These are phyloP conservation scores for Teunomyces cretensis DNA, from an alignment of 805 yeast genomes.

Conservation along the genomic window DNA sequence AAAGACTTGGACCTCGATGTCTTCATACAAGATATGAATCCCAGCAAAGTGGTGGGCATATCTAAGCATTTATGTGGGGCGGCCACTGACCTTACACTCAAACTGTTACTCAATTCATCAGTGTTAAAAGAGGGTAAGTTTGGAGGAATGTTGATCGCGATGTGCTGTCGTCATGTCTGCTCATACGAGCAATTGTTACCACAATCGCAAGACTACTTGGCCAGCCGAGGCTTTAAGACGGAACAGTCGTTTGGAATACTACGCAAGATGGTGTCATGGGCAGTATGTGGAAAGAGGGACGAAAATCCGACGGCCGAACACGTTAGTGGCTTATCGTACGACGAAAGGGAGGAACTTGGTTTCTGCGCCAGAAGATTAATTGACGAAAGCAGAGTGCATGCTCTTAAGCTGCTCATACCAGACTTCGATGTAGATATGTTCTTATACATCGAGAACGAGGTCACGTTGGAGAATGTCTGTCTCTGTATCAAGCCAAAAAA, in stretches of 20 bases:
- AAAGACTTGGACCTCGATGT: constrained; percentile 64
- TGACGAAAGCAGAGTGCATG: constrained; percentile 66
- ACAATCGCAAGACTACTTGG: constrained; percentile 42
- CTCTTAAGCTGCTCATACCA: constrained; percentile 33
- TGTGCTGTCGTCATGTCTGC: constrained; percentile 92
- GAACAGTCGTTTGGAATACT: constrained; percentile 45
- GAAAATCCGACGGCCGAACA: constrained; percentile 27
- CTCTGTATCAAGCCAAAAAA: constrained; percentile 20
- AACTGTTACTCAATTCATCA: constrained; percentile 51
- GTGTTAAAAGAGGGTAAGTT: constrained; percentile 24
- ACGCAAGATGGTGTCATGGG: constrained; percentile 80
- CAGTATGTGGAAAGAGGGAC: constrained; percentile 64
- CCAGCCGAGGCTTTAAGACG: constrained; percentile 29
- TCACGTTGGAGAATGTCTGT: constrained; percentile 73
- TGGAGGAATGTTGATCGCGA: constrained; percentile 73
- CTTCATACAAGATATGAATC: constrained; percentile 31
- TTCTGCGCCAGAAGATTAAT: constrained; percentile 66
- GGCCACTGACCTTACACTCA: constrained; percentile 83
- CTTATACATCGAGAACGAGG: constrained; percentile 54
- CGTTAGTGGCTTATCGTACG: constrained; percentile 40
- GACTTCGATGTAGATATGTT: constrained; percentile 52
- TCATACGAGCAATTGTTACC: constrained; percentile 54
- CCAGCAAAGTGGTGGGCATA: constrained; percentile 50
- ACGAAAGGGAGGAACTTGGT: constrained; percentile 62
- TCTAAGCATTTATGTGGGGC: constrained; percentile 93